Evolutionary conservation across 306 rosid genomes (phyloP).

Genomic region (Vigna mungo): DNA sequence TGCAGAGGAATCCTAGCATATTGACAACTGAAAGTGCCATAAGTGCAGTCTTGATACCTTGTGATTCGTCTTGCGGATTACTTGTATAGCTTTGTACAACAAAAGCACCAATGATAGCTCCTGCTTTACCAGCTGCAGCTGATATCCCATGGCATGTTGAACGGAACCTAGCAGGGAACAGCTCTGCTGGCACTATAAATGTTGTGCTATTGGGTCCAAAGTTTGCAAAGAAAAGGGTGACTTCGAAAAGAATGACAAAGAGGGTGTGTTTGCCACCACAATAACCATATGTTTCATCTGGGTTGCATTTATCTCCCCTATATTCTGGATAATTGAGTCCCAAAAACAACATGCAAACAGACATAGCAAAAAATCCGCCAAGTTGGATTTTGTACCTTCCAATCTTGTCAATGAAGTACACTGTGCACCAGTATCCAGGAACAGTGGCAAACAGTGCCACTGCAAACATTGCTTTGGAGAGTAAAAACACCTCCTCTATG

Average conservation of each 20-base stretch:
- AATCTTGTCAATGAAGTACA: conserved; percentile 58
- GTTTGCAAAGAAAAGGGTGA: conserved; percentile 79
- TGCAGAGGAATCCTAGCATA: conserved; percentile 60
- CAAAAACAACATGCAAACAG: conserved; percentile 56
- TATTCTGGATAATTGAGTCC: conserved; percentile 48
- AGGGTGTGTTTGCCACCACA: conserved; percentile 34
- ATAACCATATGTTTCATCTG: conserved; percentile 26
- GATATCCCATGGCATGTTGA: conserved; percentile 77
- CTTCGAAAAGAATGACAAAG: conserved; percentile 61
- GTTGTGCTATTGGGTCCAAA: conserved; percentile 82
- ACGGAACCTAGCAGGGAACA: conserved; percentile 66
- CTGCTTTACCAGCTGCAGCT: conserved; percentile 66
- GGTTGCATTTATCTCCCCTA: conserved; percentile 41
- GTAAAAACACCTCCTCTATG: conserved; percentile 62
- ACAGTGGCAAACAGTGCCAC: conserved; percentile 70
- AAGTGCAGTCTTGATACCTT: conserved; percentile 37
- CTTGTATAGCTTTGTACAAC: conserved; percentile 50
- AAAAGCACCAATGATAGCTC: conserved; percentile 73
- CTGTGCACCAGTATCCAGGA: conserved; percentile 81
- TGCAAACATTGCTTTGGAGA: conserved; percentile 66
- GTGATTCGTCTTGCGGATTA: conserved; percentile 9
- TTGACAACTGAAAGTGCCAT: conserved; percentile 53
- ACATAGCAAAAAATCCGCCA: conserved; percentile 68
- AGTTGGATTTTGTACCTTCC: conserved; percentile 67
- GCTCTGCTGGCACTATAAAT: conserved; percentile 69